Conservation (phyloP, 805 yeast genomes). For the Vanderwaltozyma verrucispora region DNA sequence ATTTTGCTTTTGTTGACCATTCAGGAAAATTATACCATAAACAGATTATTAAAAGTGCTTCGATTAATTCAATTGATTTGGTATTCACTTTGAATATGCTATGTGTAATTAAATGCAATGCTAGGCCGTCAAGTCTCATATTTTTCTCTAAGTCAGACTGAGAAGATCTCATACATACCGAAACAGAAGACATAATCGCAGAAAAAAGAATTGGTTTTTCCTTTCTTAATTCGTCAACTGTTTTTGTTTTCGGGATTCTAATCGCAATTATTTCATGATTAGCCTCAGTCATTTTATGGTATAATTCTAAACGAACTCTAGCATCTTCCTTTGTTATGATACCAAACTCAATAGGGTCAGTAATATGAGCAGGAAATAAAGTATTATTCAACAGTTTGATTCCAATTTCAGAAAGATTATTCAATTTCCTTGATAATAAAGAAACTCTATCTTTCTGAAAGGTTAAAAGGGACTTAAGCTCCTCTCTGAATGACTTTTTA, state of each 20-base stretch:
- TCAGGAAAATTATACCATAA: constrained; percentile 84
- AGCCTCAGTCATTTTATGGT: constrained; percentile 36
- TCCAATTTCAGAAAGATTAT: constrained; percentile 36
- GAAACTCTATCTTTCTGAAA: constrained; percentile 26
- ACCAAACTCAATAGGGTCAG: constrained; percentile 50
- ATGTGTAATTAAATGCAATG: constrained; percentile 40
- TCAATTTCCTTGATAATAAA: constrained; percentile 33
- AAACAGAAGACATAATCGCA: constrained; percentile 54
- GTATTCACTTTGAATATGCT: constrained; percentile 61
- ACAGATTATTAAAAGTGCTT: constrained; percentile 48
- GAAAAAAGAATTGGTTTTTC: constrained; percentile 53
- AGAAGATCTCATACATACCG: constrained; percentile 30
- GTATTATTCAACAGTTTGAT: constrained; percentile 35
- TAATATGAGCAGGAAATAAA: constrained; percentile 30
- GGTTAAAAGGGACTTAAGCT: constrained; percentile 17
- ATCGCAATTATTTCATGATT: constrained; percentile 43
- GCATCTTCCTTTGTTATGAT: constrained; percentile 54
- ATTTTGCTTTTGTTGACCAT: constrained; percentile 65
- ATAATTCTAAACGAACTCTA: constrained; percentile 38
- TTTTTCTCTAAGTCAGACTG: constrained; percentile 32
- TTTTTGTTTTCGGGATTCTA: constrained; percentile 36
- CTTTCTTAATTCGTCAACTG: constrained; percentile 39
- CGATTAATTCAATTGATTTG: constrained; percentile 58
- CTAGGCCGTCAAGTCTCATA: constrained; percentile 41
- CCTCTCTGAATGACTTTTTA: constrained; percentile 11